Evolutionary conservation across 2,329 filamentous ascomycete genomes (phyloP).

Genomic region (Chaetomium globosum): DNA sequence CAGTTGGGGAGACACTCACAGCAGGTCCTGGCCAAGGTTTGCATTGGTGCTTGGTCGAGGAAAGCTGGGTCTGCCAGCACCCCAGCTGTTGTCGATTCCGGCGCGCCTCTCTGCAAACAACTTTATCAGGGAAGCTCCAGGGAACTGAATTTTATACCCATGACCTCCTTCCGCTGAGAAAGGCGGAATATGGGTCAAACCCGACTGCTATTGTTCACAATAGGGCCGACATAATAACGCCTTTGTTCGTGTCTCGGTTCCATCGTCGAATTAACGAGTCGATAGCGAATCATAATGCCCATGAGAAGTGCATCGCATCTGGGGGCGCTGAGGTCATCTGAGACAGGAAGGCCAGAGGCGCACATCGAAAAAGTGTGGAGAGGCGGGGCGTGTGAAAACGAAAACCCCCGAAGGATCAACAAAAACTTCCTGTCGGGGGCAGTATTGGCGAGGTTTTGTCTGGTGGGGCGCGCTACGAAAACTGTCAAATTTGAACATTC

Average conservation of each 20-base stretch:
- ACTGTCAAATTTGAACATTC: slow-evolving; percentile 2
- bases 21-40: not conserved
- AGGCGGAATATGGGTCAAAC: not conserved
- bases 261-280: not conserved
- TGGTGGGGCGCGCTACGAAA: slow-evolving; percentile 11
- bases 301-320: not conserved
- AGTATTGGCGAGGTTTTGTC: slow-evolving; percentile 3
- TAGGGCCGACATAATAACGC: not conserved
- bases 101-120: not conserved
- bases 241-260: not conserved
- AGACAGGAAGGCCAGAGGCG: not conserved
- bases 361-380: slow-evolving; percentile 16
- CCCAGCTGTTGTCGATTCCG: not conserved
- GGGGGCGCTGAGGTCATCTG: not conserved
- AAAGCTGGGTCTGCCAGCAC: not conserved
- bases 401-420: slow-evolving; percentile 2
- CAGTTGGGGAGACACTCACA: not conserved
- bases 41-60: not conserved
- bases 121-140: no score
- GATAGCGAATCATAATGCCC: not conserved
- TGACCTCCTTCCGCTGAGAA: not conserved
- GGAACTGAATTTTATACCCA: no score
- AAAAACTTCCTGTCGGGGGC: slow-evolving; percentile 9
- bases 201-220: not conserved
- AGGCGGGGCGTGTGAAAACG: slow-evolving; percentile 13